A percentile compares a stretch with the other conserved stretches of the same genome.
phyloP scores from a whole-genome alignment of 192 early-diverging fungal genomes.

The Rhizophagus sp. region DNA sequence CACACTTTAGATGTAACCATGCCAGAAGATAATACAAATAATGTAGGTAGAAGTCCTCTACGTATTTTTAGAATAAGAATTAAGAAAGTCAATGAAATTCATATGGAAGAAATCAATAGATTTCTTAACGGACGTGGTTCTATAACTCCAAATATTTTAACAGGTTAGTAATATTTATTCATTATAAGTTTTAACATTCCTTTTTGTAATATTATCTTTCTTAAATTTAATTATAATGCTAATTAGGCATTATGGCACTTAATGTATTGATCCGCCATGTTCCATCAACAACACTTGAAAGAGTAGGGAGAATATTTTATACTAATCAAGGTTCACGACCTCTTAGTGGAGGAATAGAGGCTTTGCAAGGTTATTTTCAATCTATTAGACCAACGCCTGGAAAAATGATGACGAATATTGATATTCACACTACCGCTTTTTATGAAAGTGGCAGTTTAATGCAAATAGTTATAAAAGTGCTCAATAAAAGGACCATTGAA shows the following conservation, averaged over 20 bases:
- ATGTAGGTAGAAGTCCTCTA: conserved; percentile 39
- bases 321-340: conserved; percentile 58
- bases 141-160: conserved; percentile 15
- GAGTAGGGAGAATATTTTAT: conserved; percentile 88
- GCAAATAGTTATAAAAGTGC: conserved; percentile 68
- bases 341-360: conserved; percentile 74
- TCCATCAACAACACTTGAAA: conserved; percentile 71
- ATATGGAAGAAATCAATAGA: conserved; percentile 60
- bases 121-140: conserved; percentile 47
- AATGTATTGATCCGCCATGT: conserved; percentile 84
- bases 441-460: conserved; percentile 67
- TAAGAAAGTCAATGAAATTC: conserved; percentile 65
- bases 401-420: conserved; percentile 69
- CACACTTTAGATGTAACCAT: conserved; percentile 58
- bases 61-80: conserved; percentile 66
- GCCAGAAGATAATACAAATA: conserved; percentile 40
- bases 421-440: conserved; percentile 69
- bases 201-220: neutral
- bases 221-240: neutral
- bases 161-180: neutral
- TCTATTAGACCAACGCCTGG: conserved; percentile 63
- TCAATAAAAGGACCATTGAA: conserved; percentile 52
- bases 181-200: neutral
- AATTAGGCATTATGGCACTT: conserved; percentile 59
- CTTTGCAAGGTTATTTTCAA: conserved; percentile 93